A percentile compares a stretch with the other conserved stretches of the same genome.
Evolutionary conservation across 176 grass and related monocot species (phyloP).

Genomic region (sorghum (Sorghum bicolor)): DNA sequence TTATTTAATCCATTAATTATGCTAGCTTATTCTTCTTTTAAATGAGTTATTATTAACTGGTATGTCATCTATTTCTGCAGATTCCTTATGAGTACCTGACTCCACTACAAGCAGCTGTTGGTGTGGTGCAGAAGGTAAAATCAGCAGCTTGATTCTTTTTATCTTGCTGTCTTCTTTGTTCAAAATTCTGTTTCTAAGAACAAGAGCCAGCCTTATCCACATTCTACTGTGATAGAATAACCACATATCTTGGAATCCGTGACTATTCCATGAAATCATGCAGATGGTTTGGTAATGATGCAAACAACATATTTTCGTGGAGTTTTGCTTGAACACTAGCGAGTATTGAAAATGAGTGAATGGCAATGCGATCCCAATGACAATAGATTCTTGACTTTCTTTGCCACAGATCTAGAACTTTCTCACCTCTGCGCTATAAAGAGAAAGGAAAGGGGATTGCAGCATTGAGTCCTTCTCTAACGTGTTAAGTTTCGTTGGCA

Average conservation of each 20-base stretch:
- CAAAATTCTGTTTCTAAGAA: constrained; percentile 13
- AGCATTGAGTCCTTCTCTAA: background rate
- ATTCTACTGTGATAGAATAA: background rate
- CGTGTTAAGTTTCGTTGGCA: constrained; percentile 26
- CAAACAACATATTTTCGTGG: background rate
- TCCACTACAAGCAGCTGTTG: constrained; percentile 97
- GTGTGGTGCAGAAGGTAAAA: constrained; percentile 98
- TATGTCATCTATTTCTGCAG: constrained; percentile 34
- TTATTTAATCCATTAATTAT: constrained; percentile 12
- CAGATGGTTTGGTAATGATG: background rate
- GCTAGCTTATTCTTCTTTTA: constrained; percentile 22
- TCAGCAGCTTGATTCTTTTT: background rate
- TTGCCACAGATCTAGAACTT: background rate
- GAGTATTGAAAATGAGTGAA: background rate
- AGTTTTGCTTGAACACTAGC: background rate
- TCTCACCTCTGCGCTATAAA: background rate
- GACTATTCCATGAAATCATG: constrained; percentile 13
- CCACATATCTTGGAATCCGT: constrained; percentile 2
- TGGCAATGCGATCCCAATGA: background rate
- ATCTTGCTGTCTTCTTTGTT: background rate
- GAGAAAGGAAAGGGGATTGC: background rate
- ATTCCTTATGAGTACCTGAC: constrained; percentile 96
- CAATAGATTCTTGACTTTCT: background rate
- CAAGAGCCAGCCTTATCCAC: background rate
- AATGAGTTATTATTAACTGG: constrained; percentile 28